A percentile compares a stretch with the other conserved stretches of the same genome.
phyloP scores from a whole-genome alignment of 2,329 filamentous ascomycete genomes.

The Colletotrichum musicola region DNA sequence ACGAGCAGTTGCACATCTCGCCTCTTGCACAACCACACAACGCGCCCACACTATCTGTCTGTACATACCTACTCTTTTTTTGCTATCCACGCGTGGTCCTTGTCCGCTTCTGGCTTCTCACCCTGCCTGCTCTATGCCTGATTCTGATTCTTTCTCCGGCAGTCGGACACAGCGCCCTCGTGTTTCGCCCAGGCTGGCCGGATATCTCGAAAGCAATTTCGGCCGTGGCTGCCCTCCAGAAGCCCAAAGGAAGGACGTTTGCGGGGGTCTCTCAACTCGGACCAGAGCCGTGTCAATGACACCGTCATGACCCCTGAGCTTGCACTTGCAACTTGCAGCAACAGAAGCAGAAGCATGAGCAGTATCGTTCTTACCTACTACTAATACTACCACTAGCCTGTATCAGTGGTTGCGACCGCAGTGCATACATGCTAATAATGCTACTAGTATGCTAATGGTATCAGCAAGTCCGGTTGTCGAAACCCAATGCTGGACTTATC shows the following conservation, averaged over 20 bases:
- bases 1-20: slow-evolving; percentile 18
- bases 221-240: slow-evolving; percentile 24
- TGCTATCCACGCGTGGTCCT: slow-evolving; percentile 17
- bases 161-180: slow-evolving; percentile 31
- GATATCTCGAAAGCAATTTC: slow-evolving; percentile 29
- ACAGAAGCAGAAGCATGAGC: too few species aligned
- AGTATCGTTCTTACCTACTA: background rate
- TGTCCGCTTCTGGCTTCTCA: slow-evolving; percentile 19
- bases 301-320: slow-evolving; percentile 11
- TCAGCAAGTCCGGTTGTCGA: background rate
- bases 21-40: slow-evolving; percentile 13
- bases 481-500: background rate
- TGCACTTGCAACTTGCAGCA: background rate
- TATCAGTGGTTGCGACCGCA: slow-evolving; percentile 37
- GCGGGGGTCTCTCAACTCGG: slow-evolving; percentile 17
- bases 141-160: slow-evolving; percentile 35
- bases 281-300: slow-evolving; percentile 8
- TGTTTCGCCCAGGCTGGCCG: slow-evolving; percentile 33
- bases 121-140: slow-evolving; percentile 33
- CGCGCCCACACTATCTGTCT: background rate
- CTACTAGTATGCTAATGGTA: too few species aligned
- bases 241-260: slow-evolving; percentile 24
- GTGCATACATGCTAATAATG: background rate
- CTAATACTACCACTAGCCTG: background rate
- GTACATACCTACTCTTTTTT: slow-evolving; percentile 1